phyloP scores from a whole-genome alignment of 441 rosid species.

The Erysimum cheiri region DNA sequence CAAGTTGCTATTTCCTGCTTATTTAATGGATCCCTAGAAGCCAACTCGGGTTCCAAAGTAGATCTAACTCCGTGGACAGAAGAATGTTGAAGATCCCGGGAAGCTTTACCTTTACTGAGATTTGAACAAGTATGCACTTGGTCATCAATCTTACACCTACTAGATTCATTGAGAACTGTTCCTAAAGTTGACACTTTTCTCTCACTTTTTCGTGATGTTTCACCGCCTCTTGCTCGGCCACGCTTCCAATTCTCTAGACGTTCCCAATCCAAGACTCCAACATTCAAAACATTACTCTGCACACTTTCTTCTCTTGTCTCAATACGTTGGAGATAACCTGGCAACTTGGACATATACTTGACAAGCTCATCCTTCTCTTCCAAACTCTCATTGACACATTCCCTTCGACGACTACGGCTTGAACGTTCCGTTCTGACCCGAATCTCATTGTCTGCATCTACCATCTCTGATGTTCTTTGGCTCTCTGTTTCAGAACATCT shows the following conservation, averaged over 20 bases:
- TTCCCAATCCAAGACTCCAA: conserved; percentile 93
- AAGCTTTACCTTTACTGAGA: conserved; percentile 30
- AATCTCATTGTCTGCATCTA: conserved; percentile 46
- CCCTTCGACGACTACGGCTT: conserved; percentile 34
- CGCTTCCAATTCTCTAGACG: conserved; percentile 69
- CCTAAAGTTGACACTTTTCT: conserved; percentile 41
- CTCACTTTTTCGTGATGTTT: conserved; percentile 40
- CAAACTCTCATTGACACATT: conserved; percentile 38
- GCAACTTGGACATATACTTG: conserved; percentile 80
- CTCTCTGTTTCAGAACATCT: conserved; percentile 40
- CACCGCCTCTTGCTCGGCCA: conserved; percentile 38
- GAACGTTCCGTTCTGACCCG: conserved; percentile 44
- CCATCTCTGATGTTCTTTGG: conserved; percentile 43
- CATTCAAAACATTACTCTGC: conserved; percentile 70
- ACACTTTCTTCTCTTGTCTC: conserved; percentile 52
- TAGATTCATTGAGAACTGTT: conserved; percentile 44
- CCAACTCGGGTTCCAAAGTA: conserved; percentile 48
- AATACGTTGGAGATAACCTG: conserved; percentile 67
- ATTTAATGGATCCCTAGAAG: conserved; percentile 54
- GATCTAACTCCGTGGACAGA: conserved; percentile 37
- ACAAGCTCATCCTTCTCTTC: conserved; percentile 68
- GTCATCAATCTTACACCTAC: conserved; percentile 28
- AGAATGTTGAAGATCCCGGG: conserved; percentile 39
- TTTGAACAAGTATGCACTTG: conserved; percentile 41
- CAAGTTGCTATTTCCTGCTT: conserved; percentile 45